Evolutionary conservation across 2,329 filamentous ascomycete species (phyloP), one percentile per base, ranked within the genome.

Genomic region (Botrytis tulipae): DNA sequence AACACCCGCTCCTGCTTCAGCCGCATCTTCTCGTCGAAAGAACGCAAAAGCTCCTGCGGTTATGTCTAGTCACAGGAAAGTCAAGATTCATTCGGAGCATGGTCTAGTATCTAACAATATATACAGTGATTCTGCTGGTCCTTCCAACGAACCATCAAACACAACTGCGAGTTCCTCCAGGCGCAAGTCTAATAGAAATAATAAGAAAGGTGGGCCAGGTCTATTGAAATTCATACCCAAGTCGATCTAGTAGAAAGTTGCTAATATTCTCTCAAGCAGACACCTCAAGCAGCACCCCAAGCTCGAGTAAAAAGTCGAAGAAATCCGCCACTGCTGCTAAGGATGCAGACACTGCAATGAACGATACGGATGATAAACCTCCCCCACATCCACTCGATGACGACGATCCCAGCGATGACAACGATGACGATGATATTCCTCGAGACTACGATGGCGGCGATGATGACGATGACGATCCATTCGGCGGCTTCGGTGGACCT

Each of bases 51-150:
- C 83, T 75, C 78, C 85, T 77, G 86, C 86, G 81, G 87, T 86
- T 81, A 95, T 95, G 93, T 93, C 93, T 80, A 90, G 88, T 83
- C 87, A 88, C 83, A 89, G 89, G 92, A 94, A 87, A 78, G 88
- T 72, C 25, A 70, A 66, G n/a, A 57, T 57, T 51, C 71, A 20
- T 74, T 59, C 18, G 46, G 59, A 48, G 76, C 25, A 73, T 71
- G 61, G 73, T 77, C 74, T 77, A 79, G 75, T 83, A 78, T 76
- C 73, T 69, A 70, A 73, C 57, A 54, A 63, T 44, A 35, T 72
- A 80, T 74, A 78, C 79, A 90, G 90, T 81, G 88, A 88, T 77
- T 88, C 90, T 78, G 86, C 88, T 77, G 90, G 89, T 79, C 88
- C 90, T 78, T 86, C 89, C 75, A 90, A 90, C 81, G 89, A 83